Evolutionary conservation across 2,329 filamentous ascomycete genomes (phyloP).

Genomic region (Neurospora sp.): DNA sequence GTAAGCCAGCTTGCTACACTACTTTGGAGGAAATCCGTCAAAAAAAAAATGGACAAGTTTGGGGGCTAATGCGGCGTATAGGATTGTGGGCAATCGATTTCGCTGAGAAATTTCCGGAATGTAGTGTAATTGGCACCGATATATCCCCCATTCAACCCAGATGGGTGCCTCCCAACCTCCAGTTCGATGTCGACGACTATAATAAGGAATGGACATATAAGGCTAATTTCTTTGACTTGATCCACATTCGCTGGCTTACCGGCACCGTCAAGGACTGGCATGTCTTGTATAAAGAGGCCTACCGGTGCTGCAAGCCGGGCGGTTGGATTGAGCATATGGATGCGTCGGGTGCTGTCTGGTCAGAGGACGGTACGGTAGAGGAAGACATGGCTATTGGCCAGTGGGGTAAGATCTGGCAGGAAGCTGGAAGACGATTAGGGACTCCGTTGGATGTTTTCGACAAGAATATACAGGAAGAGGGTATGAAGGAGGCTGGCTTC

Average conservation of each 20-base stretch:
- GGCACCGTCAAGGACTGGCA: slow-evolving; percentile 9
- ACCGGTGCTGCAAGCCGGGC: slow-evolving; percentile 33
- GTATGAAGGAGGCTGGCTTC: slow-evolving; percentile 18
- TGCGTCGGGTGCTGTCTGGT: neutral
- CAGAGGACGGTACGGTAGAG: neutral
- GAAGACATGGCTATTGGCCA: slow-evolving; percentile 23
- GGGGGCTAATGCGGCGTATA: too few species aligned
- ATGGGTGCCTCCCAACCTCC: slow-evolving; percentile 45
- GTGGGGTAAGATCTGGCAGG: slow-evolving; percentile 24
- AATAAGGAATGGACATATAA: slow-evolving; percentile 35
- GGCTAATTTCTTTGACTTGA: slow-evolving; percentile 41
- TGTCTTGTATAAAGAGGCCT: neutral
- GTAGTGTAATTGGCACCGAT: slow-evolving; percentile 12
- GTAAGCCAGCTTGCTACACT: neutral
- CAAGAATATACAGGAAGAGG: slow-evolving; percentile 28
- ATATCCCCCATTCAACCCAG: slow-evolving; percentile 25
- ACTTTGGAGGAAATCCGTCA: too few species aligned
- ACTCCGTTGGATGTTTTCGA: slow-evolving; percentile 14
- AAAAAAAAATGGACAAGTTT: too few species aligned
- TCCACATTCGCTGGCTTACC: slow-evolving; percentile 36
- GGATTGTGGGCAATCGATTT: slow-evolving; percentile 28
- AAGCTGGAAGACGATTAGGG: slow-evolving; percentile 7
- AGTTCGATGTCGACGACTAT: slow-evolving; percentile 51
- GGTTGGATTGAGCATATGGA: slow-evolving; percentile 28
- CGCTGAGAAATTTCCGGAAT: slow-evolving; percentile 27